Evolutionary conservation across 305 asterid genomes (phyloP), one percentile per base, ranked within the genome.

Genomic region (Solanum hybrid): DNA sequence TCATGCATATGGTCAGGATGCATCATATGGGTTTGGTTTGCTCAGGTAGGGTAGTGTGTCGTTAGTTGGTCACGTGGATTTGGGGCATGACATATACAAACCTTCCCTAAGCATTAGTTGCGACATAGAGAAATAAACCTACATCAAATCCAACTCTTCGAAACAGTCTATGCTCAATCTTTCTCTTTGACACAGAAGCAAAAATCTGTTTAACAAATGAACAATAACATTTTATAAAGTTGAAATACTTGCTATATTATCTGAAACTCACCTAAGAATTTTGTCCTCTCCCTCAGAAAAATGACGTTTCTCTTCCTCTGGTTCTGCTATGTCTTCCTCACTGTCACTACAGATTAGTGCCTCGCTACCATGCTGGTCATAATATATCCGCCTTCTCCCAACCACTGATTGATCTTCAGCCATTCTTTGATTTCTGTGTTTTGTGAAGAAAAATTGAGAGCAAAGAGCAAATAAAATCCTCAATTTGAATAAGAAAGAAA

Each of bases 261-360:
- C 75, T 51, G 42, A 84, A 84, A 84, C 87, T 84, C 88, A 97
- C 99, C 98, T 90, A 88, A 98, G 92, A 89, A 98, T 91, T 86
- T 93, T 95, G 88, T 98, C 98, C 92, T 98, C 99, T 73, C 93
- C 97, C 90, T 95, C 96, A 13, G 99, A 95, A 93, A 94, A 98
- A 89, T 93, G 95, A 88, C 93, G 96, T 91, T 95, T 98, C 91
- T 91, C 95, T 80, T 89, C 94, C 89, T 94, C 99, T 72, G 92
- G 89, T 87, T 92, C 97, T 51, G 90, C 92, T 77, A 91, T 91
- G 88, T 98, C 99, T 90, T 98, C 99, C 94, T 98, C 99, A 91
- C 99, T 96, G 93, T 98, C 99, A 88, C 99, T 98, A 90, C 99
- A 98, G 89, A 98, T 91, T 90, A 98, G 93, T 76, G 99, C 97